A percentile compares a stretch with the other conserved stretches of the same genome.
phyloP scores from a whole-genome alignment of 2,329 filamentous ascomycete species.

The Pseudogymnoascus sp. region DNA sequence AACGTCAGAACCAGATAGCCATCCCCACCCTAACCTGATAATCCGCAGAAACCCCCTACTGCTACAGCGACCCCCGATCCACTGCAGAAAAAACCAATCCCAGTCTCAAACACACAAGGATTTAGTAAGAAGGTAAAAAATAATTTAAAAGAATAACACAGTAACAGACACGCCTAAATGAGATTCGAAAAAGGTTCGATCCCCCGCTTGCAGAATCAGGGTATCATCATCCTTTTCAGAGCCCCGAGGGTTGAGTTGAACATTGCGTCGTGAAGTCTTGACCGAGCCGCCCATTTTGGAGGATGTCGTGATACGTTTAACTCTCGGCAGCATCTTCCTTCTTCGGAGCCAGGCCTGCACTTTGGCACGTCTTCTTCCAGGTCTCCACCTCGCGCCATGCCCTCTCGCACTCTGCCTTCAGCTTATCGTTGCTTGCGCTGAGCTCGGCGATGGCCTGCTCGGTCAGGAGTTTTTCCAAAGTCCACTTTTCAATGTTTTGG shows the following conservation, averaged over 20 bases:
- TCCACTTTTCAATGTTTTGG: slow-evolving; percentile 92
- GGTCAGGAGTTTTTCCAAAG: slow-evolving; percentile 79
- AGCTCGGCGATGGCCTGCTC: slow-evolving; percentile 87
- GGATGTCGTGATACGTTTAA: slow-evolving; percentile 19
- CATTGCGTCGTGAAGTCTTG: slow-evolving; percentile 7
- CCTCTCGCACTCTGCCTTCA: slow-evolving; percentile 72
- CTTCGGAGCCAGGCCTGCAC: slow-evolving; percentile 46
- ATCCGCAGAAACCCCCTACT: slow-evolving; percentile 1
- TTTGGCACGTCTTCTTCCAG: slow-evolving; percentile 66
- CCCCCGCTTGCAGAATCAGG: neutral
- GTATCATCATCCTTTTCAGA: slow-evolving; percentile 8
- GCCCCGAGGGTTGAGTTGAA: slow-evolving; percentile 6
- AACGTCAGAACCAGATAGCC: slow-evolving; percentile 8
- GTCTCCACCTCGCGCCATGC: slow-evolving; percentile 71
- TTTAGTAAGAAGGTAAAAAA: slow-evolving; percentile 6
- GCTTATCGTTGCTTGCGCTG: slow-evolving; percentile 77
- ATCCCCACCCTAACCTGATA: neutral
- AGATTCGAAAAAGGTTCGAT: neutral
- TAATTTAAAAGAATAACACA: slow-evolving; percentile 6
- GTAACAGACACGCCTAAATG: slow-evolving; percentile 4
- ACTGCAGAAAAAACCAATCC: slow-evolving; percentile 2
- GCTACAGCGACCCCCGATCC: slow-evolving; percentile 3
- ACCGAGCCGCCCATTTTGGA: slow-evolving; percentile 20
- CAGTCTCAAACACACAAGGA: slow-evolving; percentile 4
- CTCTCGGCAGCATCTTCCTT: slow-evolving; percentile 32